Evolutionary conservation across 2,329 filamentous ascomycete species (phyloP).

Genomic region (Colletotrichum tabaci): DNA sequence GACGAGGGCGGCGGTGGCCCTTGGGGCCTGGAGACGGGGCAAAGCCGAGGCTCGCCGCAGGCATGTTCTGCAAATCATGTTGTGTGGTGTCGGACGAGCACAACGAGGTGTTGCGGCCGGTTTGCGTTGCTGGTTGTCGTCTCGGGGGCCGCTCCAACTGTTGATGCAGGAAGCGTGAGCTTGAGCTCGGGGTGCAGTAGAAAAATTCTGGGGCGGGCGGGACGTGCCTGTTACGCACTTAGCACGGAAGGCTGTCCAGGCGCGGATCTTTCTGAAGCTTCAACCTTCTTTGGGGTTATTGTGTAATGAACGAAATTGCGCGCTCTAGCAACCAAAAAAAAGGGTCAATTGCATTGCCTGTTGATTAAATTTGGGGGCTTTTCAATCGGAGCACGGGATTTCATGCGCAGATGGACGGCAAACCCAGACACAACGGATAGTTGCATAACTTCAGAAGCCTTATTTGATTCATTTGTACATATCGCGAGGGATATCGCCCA

Average conservation of each 20-base stretch:
- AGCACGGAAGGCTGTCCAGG: constrained; percentile 12
- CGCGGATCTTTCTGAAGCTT: neutral
- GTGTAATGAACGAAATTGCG: too few species aligned
- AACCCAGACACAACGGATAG: constrained; percentile 7
- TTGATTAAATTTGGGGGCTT: too few species aligned
- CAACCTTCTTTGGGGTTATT: neutral
- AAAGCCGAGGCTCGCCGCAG: constrained; percentile 62
- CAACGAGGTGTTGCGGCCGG: neutral
- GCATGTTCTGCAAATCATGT: constrained; percentile 64
- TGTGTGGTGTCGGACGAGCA: neutral
- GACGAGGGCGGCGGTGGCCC: constrained; percentile 41
- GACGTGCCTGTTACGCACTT: constrained; percentile 37
- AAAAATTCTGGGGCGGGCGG: constrained; percentile 45
- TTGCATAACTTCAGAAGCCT: constrained; percentile 36
- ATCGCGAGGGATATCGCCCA: constrained; percentile 35
- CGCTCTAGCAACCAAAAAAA: neutral
- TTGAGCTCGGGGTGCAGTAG: constrained; percentile 31
- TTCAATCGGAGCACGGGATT: neutral
- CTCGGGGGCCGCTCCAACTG: constrained; percentile 5
- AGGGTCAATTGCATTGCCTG: neutral
- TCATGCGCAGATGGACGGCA: neutral
- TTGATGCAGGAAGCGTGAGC: constrained; percentile 38
- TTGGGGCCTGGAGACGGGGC: constrained; percentile 45
- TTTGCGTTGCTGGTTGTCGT: constrained; percentile 14
- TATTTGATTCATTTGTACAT: constrained; percentile 43